Conservation (phyloP, 192 early-diverging fungal species). For the Coemansia sp. region DNA sequence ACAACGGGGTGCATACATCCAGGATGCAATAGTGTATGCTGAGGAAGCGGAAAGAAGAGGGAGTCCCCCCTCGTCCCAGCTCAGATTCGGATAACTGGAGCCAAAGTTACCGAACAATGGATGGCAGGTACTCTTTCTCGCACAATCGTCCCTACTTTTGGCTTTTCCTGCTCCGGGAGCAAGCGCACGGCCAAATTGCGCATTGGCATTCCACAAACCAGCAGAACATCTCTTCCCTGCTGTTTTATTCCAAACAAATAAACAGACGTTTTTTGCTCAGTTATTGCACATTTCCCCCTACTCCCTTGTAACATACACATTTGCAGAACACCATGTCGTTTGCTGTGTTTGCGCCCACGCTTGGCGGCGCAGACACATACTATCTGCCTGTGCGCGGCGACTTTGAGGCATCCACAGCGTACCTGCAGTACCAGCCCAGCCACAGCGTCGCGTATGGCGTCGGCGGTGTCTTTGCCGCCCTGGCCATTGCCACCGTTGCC, state of each 20-base stretch:
- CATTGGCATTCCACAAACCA: too few relatives aligned
- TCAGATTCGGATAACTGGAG: background rate
- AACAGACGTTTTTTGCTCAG: too few relatives aligned
- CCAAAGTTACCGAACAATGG: background rate
- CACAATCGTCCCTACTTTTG: too few relatives aligned
- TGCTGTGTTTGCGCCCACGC: slow-evolving; percentile 12
- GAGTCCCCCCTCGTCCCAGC: background rate
- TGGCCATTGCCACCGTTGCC: slow-evolving; percentile 10
- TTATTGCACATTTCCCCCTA: background rate
- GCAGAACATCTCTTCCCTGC: too few relatives aligned
- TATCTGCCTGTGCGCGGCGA: slow-evolving; percentile 3
- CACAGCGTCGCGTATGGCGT: slow-evolving; percentile 27
- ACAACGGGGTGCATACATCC: too few relatives aligned
- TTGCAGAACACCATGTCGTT: slow-evolving; percentile 4
- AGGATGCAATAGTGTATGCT: too few relatives aligned
- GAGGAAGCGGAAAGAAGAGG: too few relatives aligned
- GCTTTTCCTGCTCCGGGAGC: too few relatives aligned
- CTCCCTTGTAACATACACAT: background rate
- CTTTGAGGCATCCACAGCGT: slow-evolving; percentile 20
- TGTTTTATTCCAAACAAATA: slow-evolving; percentile 3
- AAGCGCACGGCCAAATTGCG: too few relatives aligned
- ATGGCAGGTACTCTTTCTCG: too few relatives aligned
- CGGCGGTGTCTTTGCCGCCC: slow-evolving; percentile 31
- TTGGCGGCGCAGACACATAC: slow-evolving; percentile 12
- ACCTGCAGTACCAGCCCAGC: slow-evolving; percentile 24